Conservation (phyloP, 331 rosid species). For the Malus hybrid region DNA sequence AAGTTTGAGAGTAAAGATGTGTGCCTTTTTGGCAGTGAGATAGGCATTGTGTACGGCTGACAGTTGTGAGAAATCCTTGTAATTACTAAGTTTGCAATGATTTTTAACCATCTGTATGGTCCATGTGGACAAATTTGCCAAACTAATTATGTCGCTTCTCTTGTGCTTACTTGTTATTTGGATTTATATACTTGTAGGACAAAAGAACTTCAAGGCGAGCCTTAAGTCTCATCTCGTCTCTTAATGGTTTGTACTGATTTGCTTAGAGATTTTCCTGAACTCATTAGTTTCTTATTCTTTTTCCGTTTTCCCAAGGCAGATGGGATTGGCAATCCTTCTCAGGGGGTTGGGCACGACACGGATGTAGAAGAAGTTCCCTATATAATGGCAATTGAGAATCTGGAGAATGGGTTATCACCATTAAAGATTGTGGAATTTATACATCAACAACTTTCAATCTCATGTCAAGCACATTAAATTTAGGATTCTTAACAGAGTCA, state of each 20-base stretch:
- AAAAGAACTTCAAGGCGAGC: constrained; percentile 22
- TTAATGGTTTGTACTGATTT: constrained; percentile 14
- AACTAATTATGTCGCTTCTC: background rate
- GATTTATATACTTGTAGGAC: constrained; percentile 24
- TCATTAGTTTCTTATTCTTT: background rate
- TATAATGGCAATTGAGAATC: constrained; percentile 53
- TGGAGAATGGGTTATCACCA: constrained; percentile 44
- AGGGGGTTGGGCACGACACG: constrained; percentile 16
- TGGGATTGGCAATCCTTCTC: constrained; percentile 4
- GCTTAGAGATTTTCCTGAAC: background rate
- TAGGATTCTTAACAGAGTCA: too few relatives aligned
- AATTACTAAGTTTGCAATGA: background rate
- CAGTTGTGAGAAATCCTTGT: background rate
- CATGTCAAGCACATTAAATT: constrained; percentile 23
- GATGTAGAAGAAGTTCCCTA: constrained; percentile 37
- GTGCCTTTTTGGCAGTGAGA: too few relatives aligned
- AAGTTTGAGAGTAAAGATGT: too few relatives aligned
- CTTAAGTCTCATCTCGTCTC: background rate
- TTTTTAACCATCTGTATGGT: background rate
- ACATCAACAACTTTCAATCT: constrained; percentile 26
- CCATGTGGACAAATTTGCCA: background rate
- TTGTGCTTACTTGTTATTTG: background rate
- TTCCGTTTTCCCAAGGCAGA: constrained; percentile 5
- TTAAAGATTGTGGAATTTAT: constrained; percentile 38
- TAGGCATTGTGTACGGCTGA: too few relatives aligned